These are phyloP conservation scores for Sphagnurus paluster DNA, from an alignment of 1,284 basidiomycete genomes.

Conservation along the genomic window DNA sequence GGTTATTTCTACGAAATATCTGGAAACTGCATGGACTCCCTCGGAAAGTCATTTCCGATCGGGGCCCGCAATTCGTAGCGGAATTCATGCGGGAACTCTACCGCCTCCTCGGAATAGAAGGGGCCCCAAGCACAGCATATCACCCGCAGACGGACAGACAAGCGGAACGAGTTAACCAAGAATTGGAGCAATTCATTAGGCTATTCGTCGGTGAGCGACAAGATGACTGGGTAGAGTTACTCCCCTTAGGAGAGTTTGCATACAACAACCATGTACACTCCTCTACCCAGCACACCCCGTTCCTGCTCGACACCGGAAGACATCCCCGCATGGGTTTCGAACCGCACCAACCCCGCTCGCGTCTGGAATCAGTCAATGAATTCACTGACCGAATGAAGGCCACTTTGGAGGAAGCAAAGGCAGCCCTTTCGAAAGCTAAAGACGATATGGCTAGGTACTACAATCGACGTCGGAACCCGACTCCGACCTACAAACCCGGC, in stretches of 20 bases:
- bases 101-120: slow-evolving; percentile 14
- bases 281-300: slow-evolving; percentile 39
- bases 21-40: slow-evolving; percentile 34
- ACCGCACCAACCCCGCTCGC: slow-evolving; percentile 1
- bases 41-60: slow-evolving; percentile 30
- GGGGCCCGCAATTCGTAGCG: slow-evolving; percentile 33
- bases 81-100: slow-evolving; percentile 29
- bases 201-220: slow-evolving; percentile 41
- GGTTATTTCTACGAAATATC: slow-evolving; percentile 30
- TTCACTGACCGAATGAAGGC: slow-evolving; percentile 9
- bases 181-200: slow-evolving; percentile 39
- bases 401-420: slow-evolving; percentile 20
- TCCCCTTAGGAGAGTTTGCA: slow-evolving; percentile 44
- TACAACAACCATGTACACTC: slow-evolving; percentile 42
- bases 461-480: slow-evolving; percentile 20
- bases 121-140: slow-evolving; percentile 28
- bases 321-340: slow-evolving; percentile 31
- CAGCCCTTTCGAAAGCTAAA: slow-evolving; percentile 27
- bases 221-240: slow-evolving; percentile 42
- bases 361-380: slow-evolving; percentile 15
- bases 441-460: slow-evolving; percentile 25
- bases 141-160: slow-evolving; percentile 36
- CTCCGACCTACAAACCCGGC: slow-evolving; percentile 30
- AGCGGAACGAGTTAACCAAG: slow-evolving; percentile 45
- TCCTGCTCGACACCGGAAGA: slow-evolving; percentile 39